Evolutionary conservation across 805 yeast species (phyloP), one percentile per base, ranked within the genome.

Genomic region (Nakazawaea wickerhamii): DNA sequence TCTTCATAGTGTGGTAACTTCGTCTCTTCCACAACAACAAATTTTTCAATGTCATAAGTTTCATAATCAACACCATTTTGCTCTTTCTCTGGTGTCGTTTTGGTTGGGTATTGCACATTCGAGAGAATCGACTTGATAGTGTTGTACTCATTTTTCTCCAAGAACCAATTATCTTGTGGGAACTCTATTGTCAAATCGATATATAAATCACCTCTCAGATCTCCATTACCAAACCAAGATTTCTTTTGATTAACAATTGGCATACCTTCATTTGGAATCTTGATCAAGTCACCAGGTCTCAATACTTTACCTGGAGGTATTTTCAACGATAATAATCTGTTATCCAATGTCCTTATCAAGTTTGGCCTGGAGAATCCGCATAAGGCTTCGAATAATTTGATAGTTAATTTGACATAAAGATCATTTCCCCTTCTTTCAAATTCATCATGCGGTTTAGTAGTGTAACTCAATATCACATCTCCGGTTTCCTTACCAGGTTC

Each of bases 141-240:
- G 19, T 61, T 45, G 3, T 81, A 41, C 54, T 88, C 96, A 44
- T 77, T 70, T 52, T 72, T 75, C 58, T 88, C 96, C 50, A 76
- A 60, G 54, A 81, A 81, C 96, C 96, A 89, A 54, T 81, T 75
- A 59, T 88, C 95, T 27, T 71, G 70, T 2, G 96, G 97, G 58
- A 90, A 89, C 51, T 80, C 87, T 40, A 90, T 77, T 17, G 75
- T 76, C n/a, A 86, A 60, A 40, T 70, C 75, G 14, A 89, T 67
- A 53, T 78, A 88, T 49, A 89, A 63, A 58, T 85, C 85, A 20
- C 96, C 96, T 64, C 64, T 40, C 51, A 54, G 42, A 40, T 49
- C 47, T 50, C 56, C 33, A 47, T 55, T 30, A 49, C 70, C 17
- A 22, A 43, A 43, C 38, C 36, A 46, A 27, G 36, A 64, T 1